A percentile compares a stretch with the other conserved stretches of the same genome.
Conservation (phyloP, 2,329 filamentous ascomycete genomes). For the Chaetomium strumarium region DNA sequence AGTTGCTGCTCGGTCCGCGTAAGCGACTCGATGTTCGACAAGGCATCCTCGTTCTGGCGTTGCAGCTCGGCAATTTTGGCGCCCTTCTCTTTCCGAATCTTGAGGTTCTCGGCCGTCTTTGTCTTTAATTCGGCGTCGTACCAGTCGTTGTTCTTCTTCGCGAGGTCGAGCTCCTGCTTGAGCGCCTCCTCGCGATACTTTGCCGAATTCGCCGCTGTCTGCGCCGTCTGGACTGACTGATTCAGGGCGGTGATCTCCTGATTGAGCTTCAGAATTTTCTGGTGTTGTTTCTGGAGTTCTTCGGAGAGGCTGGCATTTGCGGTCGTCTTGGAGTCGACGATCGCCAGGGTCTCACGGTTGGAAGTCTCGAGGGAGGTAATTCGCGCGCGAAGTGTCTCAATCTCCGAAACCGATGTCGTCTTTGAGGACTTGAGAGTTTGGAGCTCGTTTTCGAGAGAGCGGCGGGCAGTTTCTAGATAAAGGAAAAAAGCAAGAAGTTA, state of each 20-base stretch:
- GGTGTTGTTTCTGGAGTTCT: slow-evolving; percentile 82
- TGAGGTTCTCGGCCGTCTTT: slow-evolving; percentile 79
- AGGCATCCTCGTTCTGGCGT: slow-evolving; percentile 79
- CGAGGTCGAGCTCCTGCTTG: slow-evolving; percentile 82
- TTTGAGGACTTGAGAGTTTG: slow-evolving; percentile 70
- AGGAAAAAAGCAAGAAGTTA: slow-evolving; percentile 11
- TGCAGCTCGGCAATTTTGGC: slow-evolving; percentile 83
- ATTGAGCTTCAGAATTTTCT: slow-evolving; percentile 77
- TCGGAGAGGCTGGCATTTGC: slow-evolving; percentile 81
- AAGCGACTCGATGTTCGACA: slow-evolving; percentile 67
- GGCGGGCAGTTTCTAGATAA: slow-evolving; percentile 67
- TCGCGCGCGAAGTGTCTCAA: slow-evolving; percentile 71
- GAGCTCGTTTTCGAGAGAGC: slow-evolving; percentile 74
- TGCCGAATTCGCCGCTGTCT: slow-evolving; percentile 70
- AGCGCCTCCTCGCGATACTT: slow-evolving; percentile 88
- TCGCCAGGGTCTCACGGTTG: slow-evolving; percentile 81
- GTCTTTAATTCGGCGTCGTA: slow-evolving; percentile 87
- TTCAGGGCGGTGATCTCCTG: slow-evolving; percentile 78
- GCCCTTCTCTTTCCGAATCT: slow-evolving; percentile 91
- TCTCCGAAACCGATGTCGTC: slow-evolving; percentile 66
- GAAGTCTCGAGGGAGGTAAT: slow-evolving; percentile 84
- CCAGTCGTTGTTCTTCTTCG: slow-evolving; percentile 89
- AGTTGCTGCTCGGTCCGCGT: slow-evolving; percentile 75
- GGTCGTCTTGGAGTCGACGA: slow-evolving; percentile 83
- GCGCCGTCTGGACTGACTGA: slow-evolving; percentile 75